Conservation (phyloP, 805 yeast species). For the Starmerella vaccinii region DNA sequence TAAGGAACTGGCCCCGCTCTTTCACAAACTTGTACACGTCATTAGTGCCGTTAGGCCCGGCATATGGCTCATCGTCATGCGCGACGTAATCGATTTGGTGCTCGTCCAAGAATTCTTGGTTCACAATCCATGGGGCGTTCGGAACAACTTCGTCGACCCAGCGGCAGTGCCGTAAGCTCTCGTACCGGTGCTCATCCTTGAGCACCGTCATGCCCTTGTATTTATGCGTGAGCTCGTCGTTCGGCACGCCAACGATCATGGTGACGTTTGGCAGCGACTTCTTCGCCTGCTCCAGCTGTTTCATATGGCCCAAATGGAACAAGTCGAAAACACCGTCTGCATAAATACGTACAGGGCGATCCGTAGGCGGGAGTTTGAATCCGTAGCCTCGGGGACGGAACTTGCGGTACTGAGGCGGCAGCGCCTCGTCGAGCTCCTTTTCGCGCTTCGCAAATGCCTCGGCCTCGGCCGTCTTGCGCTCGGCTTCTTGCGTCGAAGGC, state of each 20-base stretch:
- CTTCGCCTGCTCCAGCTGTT: conserved; percentile 93
- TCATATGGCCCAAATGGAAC: conserved; percentile 96
- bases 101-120: conserved; percentile 62
- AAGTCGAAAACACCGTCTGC: conserved; percentile 98
- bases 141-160: conserved; percentile 98
- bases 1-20: conserved; percentile 77
- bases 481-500: not conserved
- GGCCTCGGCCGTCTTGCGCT: conserved; percentile 25
- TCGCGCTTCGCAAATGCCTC: conserved; percentile 40
- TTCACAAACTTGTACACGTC: conserved; percentile 92
- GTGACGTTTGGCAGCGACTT: conserved; percentile 77
- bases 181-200: conserved; percentile 77
- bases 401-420: conserved; percentile 62
- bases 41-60: conserved; percentile 64
- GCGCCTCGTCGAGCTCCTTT: conserved; percentile 46
- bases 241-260: conserved; percentile 84
- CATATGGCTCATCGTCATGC: conserved; percentile 94
- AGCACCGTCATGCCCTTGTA: conserved; percentile 89
- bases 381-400: conserved; percentile 70
- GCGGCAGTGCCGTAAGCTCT: conserved; percentile 80
- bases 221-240: conserved; percentile 81
- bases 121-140: conserved; percentile 91
- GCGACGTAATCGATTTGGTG: conserved; percentile 93
- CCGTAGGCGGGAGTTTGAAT: conserved; percentile 73
- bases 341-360: conserved; percentile 82